Evolutionary conservation across 1,139 yeast species (phyloP), one percentile per base, ranked within the genome.

Genomic region (Wickerhamiella pararugosa): DNA sequence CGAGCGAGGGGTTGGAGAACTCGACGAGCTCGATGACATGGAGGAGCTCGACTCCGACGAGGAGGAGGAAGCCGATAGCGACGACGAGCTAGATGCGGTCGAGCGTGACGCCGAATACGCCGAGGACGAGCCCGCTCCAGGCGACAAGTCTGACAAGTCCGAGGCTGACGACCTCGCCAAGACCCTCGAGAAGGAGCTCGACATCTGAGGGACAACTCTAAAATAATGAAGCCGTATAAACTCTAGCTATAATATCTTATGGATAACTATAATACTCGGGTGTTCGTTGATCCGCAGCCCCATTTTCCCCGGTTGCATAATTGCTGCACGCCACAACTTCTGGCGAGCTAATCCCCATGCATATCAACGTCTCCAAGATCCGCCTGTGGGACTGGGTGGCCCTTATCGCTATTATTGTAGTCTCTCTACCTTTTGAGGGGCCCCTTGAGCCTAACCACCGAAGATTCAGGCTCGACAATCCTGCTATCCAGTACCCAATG

Each of bases 1-100:
- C 49, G 72, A 70, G 36, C 74, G 86, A 56, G 92, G 87, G 0
- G 61, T 65, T 46, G 94, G 95, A 45, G 92, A 79, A 58, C 62
- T 90, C 29, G 96, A 86, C 55, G 96, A 86, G 53, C 69, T 86
- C 46, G 97, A 90, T 54, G 98, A 90, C 53, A 73, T 92, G 65
- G 98, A 90, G 64, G 95, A 84, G 58, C 69, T 76, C 39, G 86
- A 82, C 51, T 78, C 83, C 47, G 96, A 82, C 25, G 94, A 79
- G 44, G 93, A 81, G 47, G 90, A 77, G 29, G 83, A 75, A 9
- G 81, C 74, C 5, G 80, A 70, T 21, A 75, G 66, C 10, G 77
- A 66, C 32, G 76, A 70, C 39, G 73, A 65, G 34, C 75, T 72
- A 41, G 69, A 70, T 45, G 67, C 73, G 53, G 71, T 66, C 43